Evolutionary conservation across 73 alveolate species (phyloP).

Genomic region (Tetrahymena borealis): DNA sequence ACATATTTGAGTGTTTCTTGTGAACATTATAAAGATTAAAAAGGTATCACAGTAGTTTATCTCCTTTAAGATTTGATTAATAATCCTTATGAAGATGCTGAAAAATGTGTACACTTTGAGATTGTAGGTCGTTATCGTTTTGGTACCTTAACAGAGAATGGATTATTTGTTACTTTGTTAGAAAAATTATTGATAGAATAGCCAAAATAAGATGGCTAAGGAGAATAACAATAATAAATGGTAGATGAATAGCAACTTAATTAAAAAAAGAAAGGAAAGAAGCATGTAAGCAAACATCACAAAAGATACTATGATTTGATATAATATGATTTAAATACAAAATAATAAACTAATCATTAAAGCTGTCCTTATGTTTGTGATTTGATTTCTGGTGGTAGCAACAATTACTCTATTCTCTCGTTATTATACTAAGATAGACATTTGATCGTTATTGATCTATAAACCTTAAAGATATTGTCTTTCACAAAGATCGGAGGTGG

Average conservation of each 20-base stretch:
- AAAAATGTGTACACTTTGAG: not conserved
- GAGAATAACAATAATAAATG: not conserved
- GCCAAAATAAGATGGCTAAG: not conserved
- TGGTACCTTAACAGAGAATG: not conserved
- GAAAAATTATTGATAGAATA: not conserved
- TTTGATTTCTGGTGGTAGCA: not conserved
- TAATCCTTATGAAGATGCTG: not conserved
- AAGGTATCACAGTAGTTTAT: not conserved
- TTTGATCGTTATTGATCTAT: not conserved
- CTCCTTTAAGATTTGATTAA: not conserved
- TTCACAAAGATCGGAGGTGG: not conserved
- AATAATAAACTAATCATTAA: not conserved
- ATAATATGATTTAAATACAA: not conserved
- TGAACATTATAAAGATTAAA: not conserved
- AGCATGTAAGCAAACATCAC: not conserved
- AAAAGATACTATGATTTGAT: not conserved
- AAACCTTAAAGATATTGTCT: not conserved
- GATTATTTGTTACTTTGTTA: not conserved
- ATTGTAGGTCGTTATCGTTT: not conserved
- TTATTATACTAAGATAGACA: not conserved
- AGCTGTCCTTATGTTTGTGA: not conserved
- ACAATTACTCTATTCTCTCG: not conserved
- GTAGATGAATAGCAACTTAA: not conserved
- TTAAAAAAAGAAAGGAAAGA: not conserved
- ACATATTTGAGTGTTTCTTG: not conserved